Evolutionary conservation across 805 yeast species (phyloP).

Genomic region (Candida glaebosa): DNA sequence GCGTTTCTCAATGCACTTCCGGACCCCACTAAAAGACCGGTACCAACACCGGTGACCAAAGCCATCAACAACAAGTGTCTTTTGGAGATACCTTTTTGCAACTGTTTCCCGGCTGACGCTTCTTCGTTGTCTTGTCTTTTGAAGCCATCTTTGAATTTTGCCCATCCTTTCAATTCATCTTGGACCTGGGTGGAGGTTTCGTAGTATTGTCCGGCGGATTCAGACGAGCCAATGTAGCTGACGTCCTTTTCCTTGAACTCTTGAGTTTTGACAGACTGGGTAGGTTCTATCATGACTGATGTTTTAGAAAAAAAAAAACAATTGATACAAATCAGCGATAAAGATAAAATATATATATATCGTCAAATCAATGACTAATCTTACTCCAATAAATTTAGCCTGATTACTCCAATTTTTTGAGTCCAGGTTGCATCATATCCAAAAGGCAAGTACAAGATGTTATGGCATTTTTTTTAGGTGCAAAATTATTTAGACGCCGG

Average conservation of each 20-base stretch:
- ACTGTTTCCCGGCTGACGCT: constrained; percentile 20
- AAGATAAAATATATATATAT: too few relatives aligned
- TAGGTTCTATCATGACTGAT: not conserved
- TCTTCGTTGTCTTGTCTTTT: constrained; percentile 14
- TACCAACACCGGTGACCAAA: constrained; percentile 38
- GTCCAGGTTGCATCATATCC: not conserved
- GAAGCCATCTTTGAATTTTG: constrained; percentile 27
- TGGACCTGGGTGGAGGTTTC: constrained; percentile 10
- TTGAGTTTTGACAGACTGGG: not conserved
- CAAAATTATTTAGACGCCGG: not conserved
- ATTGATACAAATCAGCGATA: not conserved
- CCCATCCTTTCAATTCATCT: constrained; percentile 17
- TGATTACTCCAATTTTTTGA: not conserved
- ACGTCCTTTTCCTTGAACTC: not conserved
- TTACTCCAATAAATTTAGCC: not conserved
- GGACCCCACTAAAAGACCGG: constrained; percentile 41
- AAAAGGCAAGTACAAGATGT: not conserved
- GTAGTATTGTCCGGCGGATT: constrained; percentile 5
- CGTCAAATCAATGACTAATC: not conserved
- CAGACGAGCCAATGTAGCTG: constrained; percentile 2
- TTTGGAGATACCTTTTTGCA: constrained; percentile 31
- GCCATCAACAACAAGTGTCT: constrained; percentile 39
- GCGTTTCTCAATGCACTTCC: constrained; percentile 34
- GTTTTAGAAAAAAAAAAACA: too few relatives aligned
- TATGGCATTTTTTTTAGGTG: constrained; percentile 1